Conservation (phyloP, 345 rosid species). For the Eutrema heterophyllum region DNA sequence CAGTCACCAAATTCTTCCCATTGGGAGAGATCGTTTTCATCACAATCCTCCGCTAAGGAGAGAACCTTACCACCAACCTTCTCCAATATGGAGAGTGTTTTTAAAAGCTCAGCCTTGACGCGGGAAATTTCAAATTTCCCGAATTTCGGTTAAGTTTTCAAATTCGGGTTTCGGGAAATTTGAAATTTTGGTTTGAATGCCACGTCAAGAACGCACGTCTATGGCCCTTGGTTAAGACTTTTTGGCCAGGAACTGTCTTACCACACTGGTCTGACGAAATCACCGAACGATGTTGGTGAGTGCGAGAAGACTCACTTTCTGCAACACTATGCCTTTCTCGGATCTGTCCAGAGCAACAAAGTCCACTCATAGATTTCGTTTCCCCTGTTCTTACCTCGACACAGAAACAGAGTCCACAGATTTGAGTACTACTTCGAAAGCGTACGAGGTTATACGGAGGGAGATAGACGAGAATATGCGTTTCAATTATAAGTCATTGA, state of each 20-base stretch:
- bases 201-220: slow-evolving; percentile 9
- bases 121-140: no score
- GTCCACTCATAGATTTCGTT: slow-evolving; percentile 6
- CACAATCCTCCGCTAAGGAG: no score
- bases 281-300: not conserved
- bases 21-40: no score
- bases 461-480: not conserved
- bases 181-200: no score
- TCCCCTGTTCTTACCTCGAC: slow-evolving; percentile 20
- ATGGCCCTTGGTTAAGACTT: slow-evolving; percentile 18
- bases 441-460: not conserved
- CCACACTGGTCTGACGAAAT: not conserved
- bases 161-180: no score
- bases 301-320: not conserved
- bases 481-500: not conserved
- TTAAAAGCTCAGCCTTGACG: no score
- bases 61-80: no score
- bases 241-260: not conserved
- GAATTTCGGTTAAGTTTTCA: no score
- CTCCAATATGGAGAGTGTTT: no score
- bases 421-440: not conserved
- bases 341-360: not conserved
- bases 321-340: not conserved
- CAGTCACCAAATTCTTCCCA: no score
- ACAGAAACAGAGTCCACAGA: not conserved